Percentiles rank a stretch among this genome's conserved stretches.
Conservation (phyloP, 441 rosid species). For the Bruguiera hainesii region DNA sequence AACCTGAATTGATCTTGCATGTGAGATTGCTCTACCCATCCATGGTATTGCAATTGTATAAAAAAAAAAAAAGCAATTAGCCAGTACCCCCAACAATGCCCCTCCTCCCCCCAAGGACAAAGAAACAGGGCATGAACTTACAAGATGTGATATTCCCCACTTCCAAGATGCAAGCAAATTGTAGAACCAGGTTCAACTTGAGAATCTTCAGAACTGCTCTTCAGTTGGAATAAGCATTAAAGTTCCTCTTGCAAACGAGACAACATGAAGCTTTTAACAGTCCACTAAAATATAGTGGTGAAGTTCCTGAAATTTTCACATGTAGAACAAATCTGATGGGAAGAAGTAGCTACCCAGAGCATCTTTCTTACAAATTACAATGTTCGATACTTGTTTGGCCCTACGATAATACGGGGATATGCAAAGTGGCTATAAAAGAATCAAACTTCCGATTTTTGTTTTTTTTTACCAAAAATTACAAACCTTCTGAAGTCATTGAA, state of each 20-base stretch:
- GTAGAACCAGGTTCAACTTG: constrained; percentile 54
- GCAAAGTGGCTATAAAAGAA: too few species aligned
- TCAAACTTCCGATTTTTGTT: neutral
- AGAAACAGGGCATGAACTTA: constrained; percentile 38
- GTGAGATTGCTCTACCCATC: constrained; percentile 22
- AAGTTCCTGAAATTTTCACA: neutral
- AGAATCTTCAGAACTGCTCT: constrained; percentile 63
- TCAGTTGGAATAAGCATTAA: constrained; percentile 75
- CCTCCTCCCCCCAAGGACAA: neutral
- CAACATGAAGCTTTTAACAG: neutral
- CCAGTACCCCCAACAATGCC: neutral
- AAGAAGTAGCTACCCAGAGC: neutral
- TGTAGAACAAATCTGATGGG: neutral
- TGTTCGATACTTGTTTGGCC: too few species aligned
- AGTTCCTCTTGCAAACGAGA: constrained; percentile 52
- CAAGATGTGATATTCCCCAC: constrained; percentile 88
- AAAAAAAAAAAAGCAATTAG: neutral
- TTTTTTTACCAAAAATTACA: constrained; percentile 2
- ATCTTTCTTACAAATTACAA: neutral
- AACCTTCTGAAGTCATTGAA: constrained; percentile 71
- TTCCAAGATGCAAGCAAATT: constrained; percentile 74
- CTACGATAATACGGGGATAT: too few species aligned
- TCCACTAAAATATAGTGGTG: neutral
- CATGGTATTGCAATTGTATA: neutral
- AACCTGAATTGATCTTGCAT: constrained; percentile 44